Conservation (phyloP, 1,284 basidiomycete species). For the Kalmanozyma brasiliensis region DNA sequence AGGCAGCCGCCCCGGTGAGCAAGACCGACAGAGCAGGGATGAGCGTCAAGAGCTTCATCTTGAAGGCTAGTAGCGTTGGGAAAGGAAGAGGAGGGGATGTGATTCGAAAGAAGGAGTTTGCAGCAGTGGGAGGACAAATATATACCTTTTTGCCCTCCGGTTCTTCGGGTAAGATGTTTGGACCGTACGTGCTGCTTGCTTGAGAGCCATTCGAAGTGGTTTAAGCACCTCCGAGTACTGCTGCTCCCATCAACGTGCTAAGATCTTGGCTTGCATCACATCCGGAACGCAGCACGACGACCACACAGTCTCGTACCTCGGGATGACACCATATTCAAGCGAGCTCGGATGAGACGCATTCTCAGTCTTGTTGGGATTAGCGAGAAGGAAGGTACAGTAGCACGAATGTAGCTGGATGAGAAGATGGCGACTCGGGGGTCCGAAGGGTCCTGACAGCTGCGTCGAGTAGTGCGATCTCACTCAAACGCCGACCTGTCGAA, state of each 20-base stretch:
- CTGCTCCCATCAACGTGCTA: not conserved
- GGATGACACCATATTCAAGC: slow-evolving; percentile 11
- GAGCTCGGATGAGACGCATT: not conserved
- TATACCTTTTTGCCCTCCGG: slow-evolving; percentile 10
- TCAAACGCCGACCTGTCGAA: not conserved
- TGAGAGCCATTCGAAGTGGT: not conserved
- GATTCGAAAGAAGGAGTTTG: not conserved
- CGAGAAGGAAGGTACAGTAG: too few species aligned
- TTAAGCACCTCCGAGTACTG: not conserved
- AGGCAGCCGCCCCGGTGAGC: slow-evolving; percentile 33
- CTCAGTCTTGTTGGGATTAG: not conserved
- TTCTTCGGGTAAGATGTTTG: not conserved
- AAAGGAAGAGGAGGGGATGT: slow-evolving; percentile 6
- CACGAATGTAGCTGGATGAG: too few species aligned
- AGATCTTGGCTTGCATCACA: not conserved
- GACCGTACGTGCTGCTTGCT: not conserved
- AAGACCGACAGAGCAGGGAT: slow-evolving; percentile 19
- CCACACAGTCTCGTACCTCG: not conserved
- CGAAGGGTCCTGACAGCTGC: not conserved
- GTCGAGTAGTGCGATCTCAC: slow-evolving; percentile 1
- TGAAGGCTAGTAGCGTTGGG: slow-evolving; percentile 2
- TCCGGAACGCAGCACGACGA: not conserved
- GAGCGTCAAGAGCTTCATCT: slow-evolving; percentile 25
- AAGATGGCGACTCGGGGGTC: too few species aligned
- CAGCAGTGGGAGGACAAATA: not conserved